A percentile compares a stretch with the other conserved stretches of the same genome.
Conservation (phyloP, 2,329 filamentous ascomycete genomes). For the Penicillium sp. region DNA sequence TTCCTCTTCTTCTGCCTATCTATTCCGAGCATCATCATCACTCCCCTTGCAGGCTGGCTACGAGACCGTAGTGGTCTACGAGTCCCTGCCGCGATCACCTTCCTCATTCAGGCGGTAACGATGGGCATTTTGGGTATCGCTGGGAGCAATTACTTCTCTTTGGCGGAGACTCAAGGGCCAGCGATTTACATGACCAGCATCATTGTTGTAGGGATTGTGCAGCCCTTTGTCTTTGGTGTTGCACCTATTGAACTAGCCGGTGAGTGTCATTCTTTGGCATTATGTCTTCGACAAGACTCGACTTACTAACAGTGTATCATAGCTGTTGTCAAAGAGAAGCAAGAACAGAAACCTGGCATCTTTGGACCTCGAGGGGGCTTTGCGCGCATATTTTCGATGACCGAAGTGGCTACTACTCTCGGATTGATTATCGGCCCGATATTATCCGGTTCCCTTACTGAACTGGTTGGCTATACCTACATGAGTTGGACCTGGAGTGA, state of each 20-base stretch:
- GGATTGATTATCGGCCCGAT: slow-evolving; percentile 18
- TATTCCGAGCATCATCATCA: neutral
- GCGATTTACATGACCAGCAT: neutral
- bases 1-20: slow-evolving; percentile 3
- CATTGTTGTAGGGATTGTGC: neutral
- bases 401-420: slow-evolving; percentile 13
- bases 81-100: neutral
- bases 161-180: neutral
- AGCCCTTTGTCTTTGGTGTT: slow-evolving; percentile 1
- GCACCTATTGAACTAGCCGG: neutral
- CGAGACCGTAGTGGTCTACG: slow-evolving; percentile 3
- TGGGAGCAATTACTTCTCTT: neutral
- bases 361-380: slow-evolving; percentile 17
- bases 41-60: slow-evolving; percentile 7
- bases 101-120: neutral
- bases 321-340: neutral
- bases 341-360: slow-evolving; percentile 2
- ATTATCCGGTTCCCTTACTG: slow-evolving; percentile 12
- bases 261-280: neutral
- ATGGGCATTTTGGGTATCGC: neutral
- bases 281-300: neutral
- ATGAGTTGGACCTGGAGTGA: slow-evolving; percentile 9
- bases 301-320: neutral
- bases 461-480: slow-evolving; percentile 13
- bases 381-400: slow-evolving; percentile 17